Conservation (phyloP, 73 alveolate species). For the Paramecium sexaurelia region DNA sequence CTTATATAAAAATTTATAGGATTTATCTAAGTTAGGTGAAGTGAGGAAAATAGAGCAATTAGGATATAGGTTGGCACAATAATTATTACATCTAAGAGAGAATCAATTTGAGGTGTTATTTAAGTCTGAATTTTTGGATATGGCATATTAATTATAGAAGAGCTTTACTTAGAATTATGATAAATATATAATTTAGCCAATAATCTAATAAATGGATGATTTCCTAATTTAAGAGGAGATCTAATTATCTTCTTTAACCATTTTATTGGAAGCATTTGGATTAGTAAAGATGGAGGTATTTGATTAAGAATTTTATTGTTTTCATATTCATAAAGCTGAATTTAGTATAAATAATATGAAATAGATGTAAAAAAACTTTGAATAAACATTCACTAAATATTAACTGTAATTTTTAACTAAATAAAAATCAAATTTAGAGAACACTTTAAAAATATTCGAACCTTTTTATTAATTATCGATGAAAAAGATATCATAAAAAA, state of each 20-base stretch:
- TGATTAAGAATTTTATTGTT: not conserved
- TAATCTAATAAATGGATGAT: not conserved
- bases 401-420: not conserved
- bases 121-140: not conserved
- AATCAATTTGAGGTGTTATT: not conserved
- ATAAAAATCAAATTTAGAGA: not conserved
- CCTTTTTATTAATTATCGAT: not conserved
- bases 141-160: not conserved
- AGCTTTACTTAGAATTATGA: not conserved
- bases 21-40: not conserved
- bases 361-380: not conserved
- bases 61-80: not conserved
- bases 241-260: not conserved
- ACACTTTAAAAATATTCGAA: not conserved
- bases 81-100: not conserved
- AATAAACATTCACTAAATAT: not conserved
- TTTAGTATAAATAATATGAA: not conserved
- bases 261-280: not conserved
- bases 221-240: not conserved
- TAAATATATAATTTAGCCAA: not conserved
- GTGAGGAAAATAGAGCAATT: not conserved
- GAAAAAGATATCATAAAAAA: not conserved
- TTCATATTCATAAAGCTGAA: slow-evolving; percentile 9
- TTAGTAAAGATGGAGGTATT: not conserved
- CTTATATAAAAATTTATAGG: not conserved